Conservation (phyloP, 2,329 filamentous ascomycete genomes). For the Epichloe hybrida region DNA sequence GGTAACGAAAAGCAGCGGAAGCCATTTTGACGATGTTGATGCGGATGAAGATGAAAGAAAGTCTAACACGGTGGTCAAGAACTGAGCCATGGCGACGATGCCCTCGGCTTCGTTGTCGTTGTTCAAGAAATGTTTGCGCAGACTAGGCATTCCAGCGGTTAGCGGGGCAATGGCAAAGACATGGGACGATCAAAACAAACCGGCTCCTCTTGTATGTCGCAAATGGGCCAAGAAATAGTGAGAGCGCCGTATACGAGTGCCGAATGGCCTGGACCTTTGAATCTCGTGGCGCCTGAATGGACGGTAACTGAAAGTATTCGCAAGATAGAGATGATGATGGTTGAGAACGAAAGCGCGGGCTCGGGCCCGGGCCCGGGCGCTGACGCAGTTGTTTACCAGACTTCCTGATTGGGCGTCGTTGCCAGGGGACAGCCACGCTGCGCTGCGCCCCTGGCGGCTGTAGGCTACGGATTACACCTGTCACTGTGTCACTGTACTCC, state of each 20-base stretch:
- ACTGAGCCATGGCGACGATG: conserved; percentile 24
- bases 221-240: not conserved
- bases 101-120: conserved; percentile 3
- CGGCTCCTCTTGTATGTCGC: not conserved
- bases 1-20: conserved; percentile 15
- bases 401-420: conserved; percentile 7
- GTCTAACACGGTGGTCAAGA: conserved; percentile 31
- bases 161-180: conserved; percentile 23
- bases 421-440: not conserved
- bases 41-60: conserved; percentile 1
- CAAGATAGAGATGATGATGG: conserved; percentile 1
- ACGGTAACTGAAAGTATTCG: not conserved
- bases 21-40: conserved; percentile 11
- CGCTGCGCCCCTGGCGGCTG: not conserved
- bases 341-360: not conserved
- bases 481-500: no score
- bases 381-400: conserved; percentile 7
- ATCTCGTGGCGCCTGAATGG: not conserved
- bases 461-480: no score
- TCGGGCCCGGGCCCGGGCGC: not conserved
- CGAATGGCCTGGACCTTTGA: not conserved
- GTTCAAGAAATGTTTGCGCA: conserved; percentile 6
- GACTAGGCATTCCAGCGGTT: conserved; percentile 25
- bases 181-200: not conserved
- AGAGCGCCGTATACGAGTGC: not conserved